Evolutionary conservation across 495 filamentous ascomycete genomes (phyloP).

Genomic region (Chaetomidium leptoderma): DNA sequence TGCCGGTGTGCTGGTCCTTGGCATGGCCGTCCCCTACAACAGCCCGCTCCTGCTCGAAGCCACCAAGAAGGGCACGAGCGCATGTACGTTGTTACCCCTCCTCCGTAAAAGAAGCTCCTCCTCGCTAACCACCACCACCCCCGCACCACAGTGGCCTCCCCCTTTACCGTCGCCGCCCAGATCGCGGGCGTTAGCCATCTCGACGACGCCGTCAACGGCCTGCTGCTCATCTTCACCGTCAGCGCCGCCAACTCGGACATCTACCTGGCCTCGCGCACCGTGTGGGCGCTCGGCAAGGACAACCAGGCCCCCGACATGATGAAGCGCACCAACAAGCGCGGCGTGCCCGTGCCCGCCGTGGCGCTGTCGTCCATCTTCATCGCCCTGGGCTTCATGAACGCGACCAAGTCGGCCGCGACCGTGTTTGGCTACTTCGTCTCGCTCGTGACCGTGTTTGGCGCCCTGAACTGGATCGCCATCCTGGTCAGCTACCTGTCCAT

Average conservation of each 20-base stretch:
- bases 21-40: slow-evolving; percentile 60
- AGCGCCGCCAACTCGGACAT: slow-evolving; percentile 73
- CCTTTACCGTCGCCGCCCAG: slow-evolving; percentile 61
- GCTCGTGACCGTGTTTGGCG: slow-evolving; percentile 73
- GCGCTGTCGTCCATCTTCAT: slow-evolving; percentile 56
- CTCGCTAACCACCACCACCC: background rate
- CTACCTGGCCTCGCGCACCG: slow-evolving; percentile 79
- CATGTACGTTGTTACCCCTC: slow-evolving; percentile 25
- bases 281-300: slow-evolving; percentile 73
- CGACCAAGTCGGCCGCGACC: slow-evolving; percentile 57
- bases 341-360: slow-evolving; percentile 72
- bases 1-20: slow-evolving; percentile 65
- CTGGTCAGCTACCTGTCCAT: slow-evolving; percentile 80
- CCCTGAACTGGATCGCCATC: slow-evolving; percentile 81
- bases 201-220: slow-evolving; percentile 71
- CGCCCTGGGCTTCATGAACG: slow-evolving; percentile 75
- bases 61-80: slow-evolving; percentile 43
- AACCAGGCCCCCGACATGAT: slow-evolving; percentile 72
- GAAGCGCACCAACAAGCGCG: slow-evolving; percentile 62
- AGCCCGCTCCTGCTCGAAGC: slow-evolving; percentile 55
- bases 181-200: slow-evolving; percentile 62
- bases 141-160: slow-evolving; percentile 53
- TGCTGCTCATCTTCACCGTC: slow-evolving; percentile 75
- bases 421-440: slow-evolving; percentile 88
- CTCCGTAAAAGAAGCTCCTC: background rate